Conservation (phyloP, 2,329 filamentous ascomycete species). For the Raffaelea albimanens region DNA sequence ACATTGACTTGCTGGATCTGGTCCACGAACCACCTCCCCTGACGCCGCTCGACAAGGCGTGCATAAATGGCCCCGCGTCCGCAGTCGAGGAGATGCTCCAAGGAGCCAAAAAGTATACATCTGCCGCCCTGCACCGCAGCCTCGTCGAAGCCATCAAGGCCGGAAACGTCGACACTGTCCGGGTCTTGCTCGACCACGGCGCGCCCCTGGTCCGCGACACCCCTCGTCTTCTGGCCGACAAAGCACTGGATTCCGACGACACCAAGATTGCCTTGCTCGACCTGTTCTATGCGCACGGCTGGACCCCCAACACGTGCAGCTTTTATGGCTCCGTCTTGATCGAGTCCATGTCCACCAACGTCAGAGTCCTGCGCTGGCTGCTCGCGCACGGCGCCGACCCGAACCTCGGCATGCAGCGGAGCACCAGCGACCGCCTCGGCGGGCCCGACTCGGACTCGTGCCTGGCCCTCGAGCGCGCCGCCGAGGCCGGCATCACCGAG, state of each 20-base stretch:
- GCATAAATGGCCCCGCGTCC: not conserved
- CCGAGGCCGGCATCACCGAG: not conserved
- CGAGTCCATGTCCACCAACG: not conserved
- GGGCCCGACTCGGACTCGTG: not conserved
- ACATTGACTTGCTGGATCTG: not conserved
- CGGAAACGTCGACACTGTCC: not conserved
- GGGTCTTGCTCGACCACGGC: not conserved
- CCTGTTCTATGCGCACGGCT: not conserved
- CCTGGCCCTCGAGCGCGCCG: not conserved
- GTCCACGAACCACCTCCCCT: not conserved
- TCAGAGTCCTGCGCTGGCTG: not conserved
- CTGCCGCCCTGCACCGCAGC: not conserved
- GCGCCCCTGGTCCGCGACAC: not conserved
- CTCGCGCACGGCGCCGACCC: constrained; percentile 2
- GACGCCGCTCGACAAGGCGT: not conserved
- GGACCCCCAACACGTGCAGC: not conserved
- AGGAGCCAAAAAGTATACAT: not conserved
- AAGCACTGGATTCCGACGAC: too few species aligned
- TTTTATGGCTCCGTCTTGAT: not conserved
- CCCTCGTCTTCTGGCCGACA: too few species aligned
- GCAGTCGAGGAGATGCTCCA: not conserved
- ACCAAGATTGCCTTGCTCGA: not conserved
- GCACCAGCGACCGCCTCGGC: not conserved
- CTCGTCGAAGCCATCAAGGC: not conserved
- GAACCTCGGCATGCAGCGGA: not conserved